Evolutionary conservation across 2,329 filamentous ascomycete species (phyloP), one percentile per base, ranked within the genome.

Genomic region (Colletotrichum filicis): DNA sequence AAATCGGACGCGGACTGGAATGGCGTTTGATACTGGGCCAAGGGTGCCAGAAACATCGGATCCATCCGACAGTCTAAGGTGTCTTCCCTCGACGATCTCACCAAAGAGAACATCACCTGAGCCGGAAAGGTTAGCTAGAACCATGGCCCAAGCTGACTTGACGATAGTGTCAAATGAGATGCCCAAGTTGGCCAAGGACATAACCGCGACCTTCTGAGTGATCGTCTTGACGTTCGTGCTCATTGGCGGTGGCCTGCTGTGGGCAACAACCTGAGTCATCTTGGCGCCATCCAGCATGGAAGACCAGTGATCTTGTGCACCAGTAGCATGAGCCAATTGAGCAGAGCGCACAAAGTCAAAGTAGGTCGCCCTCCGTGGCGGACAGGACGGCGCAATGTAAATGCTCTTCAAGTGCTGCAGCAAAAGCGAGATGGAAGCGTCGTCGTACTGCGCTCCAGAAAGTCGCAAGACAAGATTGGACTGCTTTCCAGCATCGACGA

Each of bases 71-170:
- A 87, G 81, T 2, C 80, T 78, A 1, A 85, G 76, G 71, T 86
- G 85, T 24, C 86, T 85, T 1, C 86, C 86, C 12, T 87, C 85
- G 16, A 89, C 81, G 3, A 87, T 79, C 76, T 90, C 86, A 8
- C 89, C 90, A 68, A 91, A 91, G 4, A 90, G 83, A 7, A 91
- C 84, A 55, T 91, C 89, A 6, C 84, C 80, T 0, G 79, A 81
- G 0, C 83, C 85, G 0, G 87, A 85, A 11, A 90, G 79, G 28
- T 84, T 87, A 0, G 87, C 86, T 7, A 92, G 83, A 0, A 88
- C 85, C 72, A 88, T 85, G 1, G 88, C 86, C 89, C 90, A 92
- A 0, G 89, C 89, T 0, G 88, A 85, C 77, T 90, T 90, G 42
- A 91, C 81, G 3, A 91, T 83, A 0, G 87, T 86, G 71, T 88